Evolutionary conservation across 108 stramenopile species (phyloP).

Genomic region (Skeletonema grethae): DNA sequence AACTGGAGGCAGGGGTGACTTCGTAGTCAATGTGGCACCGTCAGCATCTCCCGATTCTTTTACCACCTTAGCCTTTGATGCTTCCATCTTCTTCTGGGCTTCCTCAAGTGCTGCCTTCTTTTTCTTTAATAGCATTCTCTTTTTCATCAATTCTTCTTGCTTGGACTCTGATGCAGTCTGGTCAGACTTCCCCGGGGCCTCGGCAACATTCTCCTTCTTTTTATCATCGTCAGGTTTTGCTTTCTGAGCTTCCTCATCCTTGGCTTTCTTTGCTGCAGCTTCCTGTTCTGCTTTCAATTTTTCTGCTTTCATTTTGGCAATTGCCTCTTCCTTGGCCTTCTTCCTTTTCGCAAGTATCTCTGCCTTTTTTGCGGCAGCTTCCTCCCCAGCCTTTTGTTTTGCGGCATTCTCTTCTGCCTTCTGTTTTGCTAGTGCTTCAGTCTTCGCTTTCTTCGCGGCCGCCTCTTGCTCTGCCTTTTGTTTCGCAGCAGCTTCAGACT

Average conservation of each 20-base stretch:
- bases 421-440: not conserved
- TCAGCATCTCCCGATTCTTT: slow-evolving; percentile 26
- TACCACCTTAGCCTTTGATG: not conserved
- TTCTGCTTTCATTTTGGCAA: not conserved
- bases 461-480: slow-evolving; percentile 8
- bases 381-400: slow-evolving; percentile 12
- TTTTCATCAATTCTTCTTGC: slow-evolving; percentile 43
- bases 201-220: not conserved
- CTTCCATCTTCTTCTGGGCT: slow-evolving; percentile 26
- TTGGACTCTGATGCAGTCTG: slow-evolving; percentile 13
- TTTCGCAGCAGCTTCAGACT: not conserved
- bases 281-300: slow-evolving; percentile 9
- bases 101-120: slow-evolving; percentile 1
- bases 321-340: not conserved
- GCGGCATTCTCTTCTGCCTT: not conserved
- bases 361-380: not conserved
- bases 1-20: slow-evolving; percentile 25
- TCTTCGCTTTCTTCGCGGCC: not conserved
- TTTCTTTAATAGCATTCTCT: slow-evolving; percentile 28
- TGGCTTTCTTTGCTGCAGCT: slow-evolving; percentile 5
- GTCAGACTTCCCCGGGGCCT: not conserved
- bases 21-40: slow-evolving; percentile 4
- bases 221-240: not conserved
- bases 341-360: not conserved
- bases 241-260: not conserved